These are phyloP conservation scores for Xylaria digitata DNA, from an alignment of 2,329 filamentous ascomycete species.

Conservation along the genomic window DNA sequence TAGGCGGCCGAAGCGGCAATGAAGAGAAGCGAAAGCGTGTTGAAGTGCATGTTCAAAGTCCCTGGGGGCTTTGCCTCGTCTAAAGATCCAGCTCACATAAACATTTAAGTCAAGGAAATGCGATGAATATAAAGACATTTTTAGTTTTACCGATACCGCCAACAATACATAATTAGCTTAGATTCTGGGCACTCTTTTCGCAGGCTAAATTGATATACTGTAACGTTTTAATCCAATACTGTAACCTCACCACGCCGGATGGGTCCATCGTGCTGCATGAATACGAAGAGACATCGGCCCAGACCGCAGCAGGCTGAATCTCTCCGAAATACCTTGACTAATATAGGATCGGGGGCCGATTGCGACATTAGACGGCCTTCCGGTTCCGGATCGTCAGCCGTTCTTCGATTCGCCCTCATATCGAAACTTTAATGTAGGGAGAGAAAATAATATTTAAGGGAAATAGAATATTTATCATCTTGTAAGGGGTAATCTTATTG, in stretches of 20 bases:
- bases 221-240: slow-evolving; percentile 20
- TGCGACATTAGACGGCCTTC: background rate
- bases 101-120: background rate
- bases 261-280: slow-evolving; percentile 24
- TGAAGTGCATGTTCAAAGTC: slow-evolving; percentile 18
- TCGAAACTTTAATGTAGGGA: background rate
- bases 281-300: slow-evolving; percentile 10
- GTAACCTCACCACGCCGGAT: slow-evolving; percentile 11
- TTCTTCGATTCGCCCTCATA: background rate
- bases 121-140: background rate
- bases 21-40: slow-evolving; percentile 1
- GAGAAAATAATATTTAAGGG: background rate
- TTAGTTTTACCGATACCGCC: background rate
- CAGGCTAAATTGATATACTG: slow-evolving; percentile 28
- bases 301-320: background rate
- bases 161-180: background rate
- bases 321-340: slow-evolving; percentile 11
- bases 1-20: slow-evolving; percentile 11
- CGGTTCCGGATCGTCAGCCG: background rate
- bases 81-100: background rate
- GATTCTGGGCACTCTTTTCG: background rate
- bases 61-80: background rate
- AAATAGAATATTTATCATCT: background rate
- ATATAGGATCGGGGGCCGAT: background rate
- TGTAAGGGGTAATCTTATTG: background rate